Evolutionary conservation across 176 grass and related monocot species (phyloP).

Genomic region (Typha latifolia): DNA sequence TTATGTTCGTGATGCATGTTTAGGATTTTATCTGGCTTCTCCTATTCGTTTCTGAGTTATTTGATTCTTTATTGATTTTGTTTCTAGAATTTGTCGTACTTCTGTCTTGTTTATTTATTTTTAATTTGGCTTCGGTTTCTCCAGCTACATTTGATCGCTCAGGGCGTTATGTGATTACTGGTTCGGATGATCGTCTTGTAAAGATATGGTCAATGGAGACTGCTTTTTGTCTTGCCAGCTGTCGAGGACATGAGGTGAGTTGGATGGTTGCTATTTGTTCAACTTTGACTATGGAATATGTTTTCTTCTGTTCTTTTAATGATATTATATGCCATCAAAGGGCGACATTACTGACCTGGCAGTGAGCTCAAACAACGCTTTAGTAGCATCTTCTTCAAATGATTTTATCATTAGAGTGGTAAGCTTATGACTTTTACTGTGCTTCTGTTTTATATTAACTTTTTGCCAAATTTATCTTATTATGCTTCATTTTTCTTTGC

Average conservation of each 20-base stretch:
- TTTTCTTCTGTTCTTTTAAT: background rate
- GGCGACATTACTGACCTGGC: conserved; percentile 97
- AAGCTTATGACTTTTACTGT: conserved; percentile 23
- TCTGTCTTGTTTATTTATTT: conserved; percentile 6
- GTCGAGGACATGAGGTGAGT: conserved; percentile 94
- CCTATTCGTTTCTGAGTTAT: background rate
- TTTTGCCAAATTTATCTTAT: conserved; percentile 19
- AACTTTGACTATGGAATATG: background rate
- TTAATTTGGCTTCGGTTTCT: conserved; percentile 14
- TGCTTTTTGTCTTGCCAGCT: conserved; percentile 85
- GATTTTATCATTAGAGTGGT: conserved; percentile 98
- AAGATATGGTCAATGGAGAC: conserved; percentile 99
- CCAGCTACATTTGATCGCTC: conserved; percentile 90
- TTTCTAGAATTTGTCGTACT: conserved; percentile 5
- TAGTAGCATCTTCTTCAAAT: conserved; percentile 97
- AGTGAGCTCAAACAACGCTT: conserved; percentile 92
- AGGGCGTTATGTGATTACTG: conserved; percentile 84
- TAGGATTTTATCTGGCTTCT: background rate
- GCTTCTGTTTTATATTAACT: conserved; percentile 12
- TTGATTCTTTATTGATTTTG: background rate
- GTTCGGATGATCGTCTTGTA: conserved; percentile 94
- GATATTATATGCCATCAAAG: conserved; percentile 29
- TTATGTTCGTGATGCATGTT: background rate
- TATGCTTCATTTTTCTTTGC: conserved; percentile 22
- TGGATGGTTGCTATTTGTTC: conserved; percentile 10